Evolutionary conservation across 2,329 filamentous ascomycete genomes (phyloP), one percentile per base, ranked within the genome.

Genomic region (Xylaria sp.): DNA sequence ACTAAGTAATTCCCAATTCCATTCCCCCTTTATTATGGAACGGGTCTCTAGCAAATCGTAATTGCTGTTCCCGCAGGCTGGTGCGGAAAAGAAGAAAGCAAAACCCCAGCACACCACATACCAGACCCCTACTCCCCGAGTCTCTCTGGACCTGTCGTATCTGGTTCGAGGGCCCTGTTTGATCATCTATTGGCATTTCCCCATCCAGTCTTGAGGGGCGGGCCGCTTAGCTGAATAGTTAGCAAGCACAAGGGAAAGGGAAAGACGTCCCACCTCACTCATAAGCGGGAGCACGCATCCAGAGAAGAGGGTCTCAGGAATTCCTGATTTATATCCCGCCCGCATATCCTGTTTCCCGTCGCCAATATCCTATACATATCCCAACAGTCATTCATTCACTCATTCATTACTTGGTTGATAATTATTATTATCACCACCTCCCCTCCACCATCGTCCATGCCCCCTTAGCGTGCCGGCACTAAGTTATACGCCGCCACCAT

Each of bases 101-200:
- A 19, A 47, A 3, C n/a, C 19, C 21, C 19, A 51, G 34, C 34
- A 51, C 11, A 30, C n/a, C 11, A 30, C n/a, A 19, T 8, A 21
- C 14, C 45, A 51, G 19, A 64, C 65, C 51, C 51, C 57, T 58
- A 65, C 58, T 19, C n/a, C 32, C 6, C 47, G 7, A 14, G 14
- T 11, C 42, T 59, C 59, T 42, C 19, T 12, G 48, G 53, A 50
- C 24, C 32, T 36, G 50, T 69, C 63, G 53, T 66, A 63, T 58
- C 32, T 59, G 54, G 63, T 55, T 36, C 45, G 58, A 59, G 58
- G 60, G 67, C 47, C 57, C 42, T 50, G 62, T 69, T 69, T 69
- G 67, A 69, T 69, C 67, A 34, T 39, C 67, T 61, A 67, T 61
- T 55, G 51, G 21, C 7, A 34, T 48, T 64, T 61, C 64, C 67